These are phyloP conservation scores for Boletellus ananiceps DNA, from an alignment of 768 basidiomycete species.

Conservation along the genomic window DNA sequence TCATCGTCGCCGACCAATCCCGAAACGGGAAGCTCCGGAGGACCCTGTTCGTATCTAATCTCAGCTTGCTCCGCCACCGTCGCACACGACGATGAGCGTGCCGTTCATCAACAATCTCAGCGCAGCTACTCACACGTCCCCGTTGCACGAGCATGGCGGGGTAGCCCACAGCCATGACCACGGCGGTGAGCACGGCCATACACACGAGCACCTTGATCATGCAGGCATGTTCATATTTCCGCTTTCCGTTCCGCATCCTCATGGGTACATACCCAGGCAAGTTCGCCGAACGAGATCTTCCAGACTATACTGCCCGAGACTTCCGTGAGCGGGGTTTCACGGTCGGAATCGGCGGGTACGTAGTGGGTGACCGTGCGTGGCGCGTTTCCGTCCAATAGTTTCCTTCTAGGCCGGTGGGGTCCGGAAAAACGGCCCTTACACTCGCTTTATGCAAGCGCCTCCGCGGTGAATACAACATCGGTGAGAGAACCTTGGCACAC, in stretches of 20 bases:
- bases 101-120: slow-evolving; percentile 72
- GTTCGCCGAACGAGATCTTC: slow-evolving; percentile 87
- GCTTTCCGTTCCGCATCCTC: background rate
- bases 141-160: slow-evolving; percentile 43
- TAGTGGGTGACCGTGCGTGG: slow-evolving; percentile 5
- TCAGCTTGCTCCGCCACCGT: too few species aligned
- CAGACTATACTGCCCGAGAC: slow-evolving; percentile 78
- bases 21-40: slow-evolving; percentile 12
- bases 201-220: slow-evolving; percentile 89
- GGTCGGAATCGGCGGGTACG: slow-evolving; percentile 95
- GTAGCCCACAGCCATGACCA: slow-evolving; percentile 48
- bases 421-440: slow-evolving; percentile 93
- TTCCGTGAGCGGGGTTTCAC: slow-evolving; percentile 95
- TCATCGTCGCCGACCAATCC: slow-evolving; percentile 13
- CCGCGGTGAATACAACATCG: slow-evolving; percentile 85
- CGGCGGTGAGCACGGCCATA: slow-evolving; percentile 84
- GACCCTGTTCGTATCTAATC: slow-evolving; percentile 3
- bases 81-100: slow-evolving; percentile 49
- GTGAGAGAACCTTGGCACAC: slow-evolving; percentile 41
- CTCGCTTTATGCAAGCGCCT: slow-evolving; percentile 83
- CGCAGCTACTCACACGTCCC: slow-evolving; percentile 30
- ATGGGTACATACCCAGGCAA: slow-evolving; percentile 52
- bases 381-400: background rate
- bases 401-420: slow-evolving; percentile 80
- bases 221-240: slow-evolving; percentile 47